Base-by-base conservation (phyloP, 2,329 filamentous ascomycete species). In the Colletotrichum musae region DNA sequence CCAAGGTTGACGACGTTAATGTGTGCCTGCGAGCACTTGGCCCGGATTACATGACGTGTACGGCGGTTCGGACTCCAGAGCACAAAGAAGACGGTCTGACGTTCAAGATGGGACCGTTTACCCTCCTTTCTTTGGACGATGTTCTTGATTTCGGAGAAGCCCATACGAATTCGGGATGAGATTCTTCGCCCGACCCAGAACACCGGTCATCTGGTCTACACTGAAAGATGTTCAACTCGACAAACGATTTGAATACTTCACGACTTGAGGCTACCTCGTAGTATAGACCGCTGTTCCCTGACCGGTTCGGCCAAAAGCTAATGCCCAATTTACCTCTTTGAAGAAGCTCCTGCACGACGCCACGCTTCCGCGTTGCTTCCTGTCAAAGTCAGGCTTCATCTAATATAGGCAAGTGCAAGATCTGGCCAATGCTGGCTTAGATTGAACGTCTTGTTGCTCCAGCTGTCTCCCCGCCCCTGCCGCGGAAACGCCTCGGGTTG, bases 41-140 rank as follows among this genome's bases (percentile, higher is more conserved):
- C 0, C 74, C 76, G 10, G 84, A 87, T 53, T 89, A 84, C 77
- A 88, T 89, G 85, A 80, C 87, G 63, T 85, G 84, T 70, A 86
- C 86, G 26, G 86, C 84, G 2, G 80, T 88, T 52, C 80, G 84
- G 70, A 84, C 82, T 57, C 80, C 80, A 1, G 74, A 71, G 43
- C 68, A 72, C 1, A 79, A 79, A 62, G 77, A 78, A 57, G 78
- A 79, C 12, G 85, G 78, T 7, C 75, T 85, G 50, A 77, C 76
- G 1, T 77, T 84, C 66, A 71, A 77, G 21, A 67, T 86, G 54
- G 82, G 80, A 1, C 77, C 81, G 15, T 87, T 85, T 66, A 77
- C 81, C 72, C 73, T 77, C 57, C 64, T 88, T 21, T 73, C 79
- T 43, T 70, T 89, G 51, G 82, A 87, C 2, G 78, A 84, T 51